Evolutionary conservation across 2,329 filamentous ascomycete genomes (phyloP).

Genomic region (Botryotinia narcissicola): DNA sequence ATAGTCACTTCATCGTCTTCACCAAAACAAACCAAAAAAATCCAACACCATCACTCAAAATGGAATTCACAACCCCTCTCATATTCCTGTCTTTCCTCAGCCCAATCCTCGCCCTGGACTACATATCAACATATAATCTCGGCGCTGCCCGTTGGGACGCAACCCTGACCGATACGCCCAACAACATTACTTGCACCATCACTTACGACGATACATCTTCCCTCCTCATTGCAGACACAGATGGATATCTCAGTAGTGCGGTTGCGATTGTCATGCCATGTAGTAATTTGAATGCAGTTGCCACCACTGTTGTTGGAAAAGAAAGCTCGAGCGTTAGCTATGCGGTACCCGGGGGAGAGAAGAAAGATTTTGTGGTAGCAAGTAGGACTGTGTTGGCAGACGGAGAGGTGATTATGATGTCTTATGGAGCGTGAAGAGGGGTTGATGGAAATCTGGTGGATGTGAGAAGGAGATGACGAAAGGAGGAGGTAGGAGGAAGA

Average conservation of each 20-base stretch:
- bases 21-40: neutral
- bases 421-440: neutral
- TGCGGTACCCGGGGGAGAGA: neutral
- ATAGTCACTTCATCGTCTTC: neutral
- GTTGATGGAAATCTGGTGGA: no score
- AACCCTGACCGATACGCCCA: neutral
- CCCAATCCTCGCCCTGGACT: constrained; percentile 6
- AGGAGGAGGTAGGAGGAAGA: neutral
- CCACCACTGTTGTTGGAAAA: neutral
- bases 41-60: neutral
- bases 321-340: neutral
- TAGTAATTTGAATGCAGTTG: neutral
- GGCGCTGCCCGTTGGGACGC: constrained; percentile 4
- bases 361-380: neutral
- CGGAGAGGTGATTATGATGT: constrained; percentile 1
- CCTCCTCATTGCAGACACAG: neutral
- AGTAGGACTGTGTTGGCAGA: neutral
- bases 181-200: neutral
- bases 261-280: constrained; percentile 1
- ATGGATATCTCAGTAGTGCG: neutral
- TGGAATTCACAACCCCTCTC: neutral
- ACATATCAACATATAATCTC: constrained; percentile 6
- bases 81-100: neutral
- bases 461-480: neutral
- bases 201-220: neutral